Percentiles rank a stretch among this genome's conserved stretches.
These are phyloP conservation scores for Tetrahymena borealis DNA, from an alignment of 73 alveolate genomes.

Conservation along the genomic window DNA sequence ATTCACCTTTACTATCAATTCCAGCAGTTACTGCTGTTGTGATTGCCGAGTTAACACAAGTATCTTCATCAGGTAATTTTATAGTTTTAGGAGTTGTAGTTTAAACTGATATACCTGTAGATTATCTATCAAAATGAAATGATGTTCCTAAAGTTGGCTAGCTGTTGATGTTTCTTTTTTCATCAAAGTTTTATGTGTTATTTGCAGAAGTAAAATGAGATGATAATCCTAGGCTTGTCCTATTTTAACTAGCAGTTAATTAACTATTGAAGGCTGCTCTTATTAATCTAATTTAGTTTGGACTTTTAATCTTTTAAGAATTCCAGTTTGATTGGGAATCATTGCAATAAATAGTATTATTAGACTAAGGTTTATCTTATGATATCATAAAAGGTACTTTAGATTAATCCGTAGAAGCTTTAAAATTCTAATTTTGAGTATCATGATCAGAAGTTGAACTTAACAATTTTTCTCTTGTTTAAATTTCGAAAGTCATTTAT, in stretches of 20 bases:
- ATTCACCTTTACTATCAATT: not conserved
- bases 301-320: not conserved
- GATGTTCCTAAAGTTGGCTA: not conserved
- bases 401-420: not conserved
- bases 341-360: not conserved
- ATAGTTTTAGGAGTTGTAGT: not conserved
- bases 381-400: not conserved
- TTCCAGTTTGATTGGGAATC: not conserved
- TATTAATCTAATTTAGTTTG: not conserved
- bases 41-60: not conserved
- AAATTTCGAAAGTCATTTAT: not conserved
- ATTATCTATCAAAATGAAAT: not conserved
- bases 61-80: too few species aligned
- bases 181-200: not conserved
- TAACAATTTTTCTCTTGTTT: not conserved
- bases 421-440: not conserved
- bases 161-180: not conserved
- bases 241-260: not conserved
- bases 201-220: not conserved
- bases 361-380: not conserved
- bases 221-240: not conserved
- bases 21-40: not conserved
- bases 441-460: not conserved
- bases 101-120: not conserved
- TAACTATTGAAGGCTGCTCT: not conserved